Evolutionary conservation across 176 grass and related monocot species (phyloP).

Genomic region (Carex littledalei): DNA sequence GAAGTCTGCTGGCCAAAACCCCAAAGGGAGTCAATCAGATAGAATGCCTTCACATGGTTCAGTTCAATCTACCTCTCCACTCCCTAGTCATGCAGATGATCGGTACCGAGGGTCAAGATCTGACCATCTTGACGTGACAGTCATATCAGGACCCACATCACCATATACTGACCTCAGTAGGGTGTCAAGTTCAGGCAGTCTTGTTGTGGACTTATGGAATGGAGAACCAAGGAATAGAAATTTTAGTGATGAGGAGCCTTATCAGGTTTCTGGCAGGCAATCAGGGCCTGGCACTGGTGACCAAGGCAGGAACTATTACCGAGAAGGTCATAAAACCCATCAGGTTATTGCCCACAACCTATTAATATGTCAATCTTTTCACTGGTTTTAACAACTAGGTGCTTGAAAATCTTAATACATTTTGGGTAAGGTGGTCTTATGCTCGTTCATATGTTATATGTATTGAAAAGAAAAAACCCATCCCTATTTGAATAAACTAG

Average conservation of each 20-base stretch:
- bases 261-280: neutral
- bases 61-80: neutral
- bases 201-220: conserved; percentile 16
- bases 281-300: conserved; percentile 3
- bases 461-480: neutral
- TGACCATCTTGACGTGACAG: neutral
- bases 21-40: neutral
- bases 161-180: conserved; percentile 4
- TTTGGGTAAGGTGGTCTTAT: neutral
- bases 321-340: neutral
- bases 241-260: neutral
- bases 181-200: conserved; percentile 7
- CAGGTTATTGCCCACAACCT: neutral
- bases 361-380: neutral
- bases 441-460: neutral
- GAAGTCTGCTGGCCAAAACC: neutral
- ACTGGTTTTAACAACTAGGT: neutral
- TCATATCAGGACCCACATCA: neutral
- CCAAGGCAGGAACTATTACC: neutral
- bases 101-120: neutral
- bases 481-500: neutral
- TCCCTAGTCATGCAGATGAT: neutral
- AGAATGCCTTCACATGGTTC: neutral
- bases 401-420: neutral
- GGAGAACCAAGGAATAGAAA: neutral